phyloP scores from a whole-genome alignment of 179 eudicot genomes.

The Silene coronaria region DNA sequence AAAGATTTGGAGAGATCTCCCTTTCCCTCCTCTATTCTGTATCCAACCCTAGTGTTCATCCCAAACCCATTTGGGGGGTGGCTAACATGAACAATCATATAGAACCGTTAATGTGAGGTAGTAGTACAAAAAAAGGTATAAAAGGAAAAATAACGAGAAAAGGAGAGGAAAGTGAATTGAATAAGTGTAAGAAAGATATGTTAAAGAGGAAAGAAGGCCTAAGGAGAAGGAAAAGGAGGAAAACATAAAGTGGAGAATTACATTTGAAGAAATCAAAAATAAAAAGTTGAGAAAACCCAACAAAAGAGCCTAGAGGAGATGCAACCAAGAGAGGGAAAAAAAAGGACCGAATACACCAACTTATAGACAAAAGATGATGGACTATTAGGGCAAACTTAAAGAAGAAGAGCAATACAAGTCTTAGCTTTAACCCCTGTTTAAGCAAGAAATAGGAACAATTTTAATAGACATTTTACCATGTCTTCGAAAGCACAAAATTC shows the following conservation, averaged over 20 bases:
- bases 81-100: background rate
- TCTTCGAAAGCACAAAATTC: background rate
- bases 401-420: background rate
- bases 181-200: background rate
- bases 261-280: background rate
- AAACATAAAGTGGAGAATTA: background rate
- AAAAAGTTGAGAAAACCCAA: too few relatives aligned
- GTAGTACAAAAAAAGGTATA: background rate
- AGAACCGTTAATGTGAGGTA: background rate
- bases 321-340: too few relatives aligned
- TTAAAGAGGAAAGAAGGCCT: background rate
- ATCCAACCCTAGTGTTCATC: background rate
- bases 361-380: background rate
- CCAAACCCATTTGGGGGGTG: background rate
- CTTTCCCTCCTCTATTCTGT: background rate
- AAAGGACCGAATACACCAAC: background rate
- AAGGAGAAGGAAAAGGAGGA: background rate
- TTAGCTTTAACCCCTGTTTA: background rate
- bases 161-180: background rate
- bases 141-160: background rate
- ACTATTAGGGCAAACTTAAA: background rate
- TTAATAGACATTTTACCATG: background rate
- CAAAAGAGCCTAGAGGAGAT: too few relatives aligned
- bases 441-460: background rate
- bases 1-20: background rate